phyloP scores from a whole-genome alignment of 805 yeast genomes.

The Clavispora phyllophila region DNA sequence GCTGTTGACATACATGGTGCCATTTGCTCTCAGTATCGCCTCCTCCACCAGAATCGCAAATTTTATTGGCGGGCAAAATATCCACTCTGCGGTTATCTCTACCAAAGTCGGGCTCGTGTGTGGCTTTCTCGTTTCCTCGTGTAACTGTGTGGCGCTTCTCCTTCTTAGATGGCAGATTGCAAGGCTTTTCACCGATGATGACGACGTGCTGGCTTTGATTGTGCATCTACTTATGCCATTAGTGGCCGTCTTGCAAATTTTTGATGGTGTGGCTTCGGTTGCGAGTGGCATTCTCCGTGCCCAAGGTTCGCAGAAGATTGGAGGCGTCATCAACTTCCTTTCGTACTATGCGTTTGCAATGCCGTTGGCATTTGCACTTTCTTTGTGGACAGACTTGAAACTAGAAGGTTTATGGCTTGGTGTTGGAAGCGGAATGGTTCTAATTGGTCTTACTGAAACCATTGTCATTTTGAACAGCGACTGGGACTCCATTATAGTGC shows the following conservation, averaged over 20 bases:
- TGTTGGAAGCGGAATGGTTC: conserved; percentile 56
- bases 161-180: conserved; percentile 49
- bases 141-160: conserved; percentile 44
- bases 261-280: conserved; percentile 67
- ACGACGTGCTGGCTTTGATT: conserved; percentile 49
- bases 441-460: conserved; percentile 48
- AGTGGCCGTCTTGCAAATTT: conserved; percentile 59
- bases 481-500: conserved; percentile 45
- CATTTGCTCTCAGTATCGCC: conserved; percentile 43
- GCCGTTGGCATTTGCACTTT: conserved; percentile 60
- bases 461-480: conserved; percentile 43
- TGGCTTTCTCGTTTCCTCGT: conserved; percentile 24
- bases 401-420: conserved; percentile 74
- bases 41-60: conserved; percentile 42
- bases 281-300: conserved; percentile 73
- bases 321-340: conserved; percentile 64
- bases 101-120: conserved; percentile 27
- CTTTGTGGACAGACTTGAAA: conserved; percentile 39
- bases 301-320: conserved; percentile 69
- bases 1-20: conserved; percentile 40
- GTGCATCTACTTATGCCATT: conserved; percentile 52
- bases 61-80: conserved; percentile 40
- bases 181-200: conserved; percentile 55
- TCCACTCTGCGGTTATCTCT: conserved; percentile 32
- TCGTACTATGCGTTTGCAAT: conserved; percentile 68